phyloP scores from a whole-genome alignment of 139 green algal genomes.

The Tetraselmis striata region DNA sequence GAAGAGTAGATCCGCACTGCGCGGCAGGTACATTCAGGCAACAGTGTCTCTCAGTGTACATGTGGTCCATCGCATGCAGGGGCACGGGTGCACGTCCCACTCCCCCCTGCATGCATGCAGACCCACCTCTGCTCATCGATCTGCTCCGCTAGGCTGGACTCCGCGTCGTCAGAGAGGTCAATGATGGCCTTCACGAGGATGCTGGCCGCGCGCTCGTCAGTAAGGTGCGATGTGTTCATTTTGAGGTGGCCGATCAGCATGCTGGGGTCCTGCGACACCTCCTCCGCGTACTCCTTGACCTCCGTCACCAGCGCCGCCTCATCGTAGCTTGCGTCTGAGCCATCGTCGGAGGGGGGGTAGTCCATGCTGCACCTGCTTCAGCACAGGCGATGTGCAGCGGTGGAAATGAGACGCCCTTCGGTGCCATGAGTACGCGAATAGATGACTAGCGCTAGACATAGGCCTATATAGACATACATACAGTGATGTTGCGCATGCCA shows the following conservation, averaged over 20 bases:
- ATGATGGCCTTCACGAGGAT: background rate
- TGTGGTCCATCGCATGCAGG: background rate
- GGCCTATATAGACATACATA: no score
- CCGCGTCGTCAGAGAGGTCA: background rate
- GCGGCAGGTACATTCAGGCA: background rate
- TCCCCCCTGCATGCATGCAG: no score
- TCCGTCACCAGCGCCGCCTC: background rate
- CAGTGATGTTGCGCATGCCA: no score
- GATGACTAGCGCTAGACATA: no score
- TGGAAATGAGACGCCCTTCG: no score
- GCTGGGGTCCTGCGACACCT: background rate
- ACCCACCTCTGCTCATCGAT: background rate
- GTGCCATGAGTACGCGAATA: no score
- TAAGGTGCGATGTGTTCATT: background rate
- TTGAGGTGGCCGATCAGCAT: background rate
- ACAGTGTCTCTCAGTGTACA: background rate
- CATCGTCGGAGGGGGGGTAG: background rate
- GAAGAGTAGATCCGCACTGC: background rate
- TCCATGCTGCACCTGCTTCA: no score
- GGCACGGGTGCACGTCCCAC: no score
- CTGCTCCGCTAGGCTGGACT: background rate
- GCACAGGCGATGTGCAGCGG: no score
- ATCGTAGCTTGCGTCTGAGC: background rate
- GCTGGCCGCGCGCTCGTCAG: background rate
- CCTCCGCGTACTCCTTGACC: background rate